These are phyloP conservation scores for Termitomyces heimii DNA, from an alignment of 768 basidiomycete genomes.

Conservation along the genomic window DNA sequence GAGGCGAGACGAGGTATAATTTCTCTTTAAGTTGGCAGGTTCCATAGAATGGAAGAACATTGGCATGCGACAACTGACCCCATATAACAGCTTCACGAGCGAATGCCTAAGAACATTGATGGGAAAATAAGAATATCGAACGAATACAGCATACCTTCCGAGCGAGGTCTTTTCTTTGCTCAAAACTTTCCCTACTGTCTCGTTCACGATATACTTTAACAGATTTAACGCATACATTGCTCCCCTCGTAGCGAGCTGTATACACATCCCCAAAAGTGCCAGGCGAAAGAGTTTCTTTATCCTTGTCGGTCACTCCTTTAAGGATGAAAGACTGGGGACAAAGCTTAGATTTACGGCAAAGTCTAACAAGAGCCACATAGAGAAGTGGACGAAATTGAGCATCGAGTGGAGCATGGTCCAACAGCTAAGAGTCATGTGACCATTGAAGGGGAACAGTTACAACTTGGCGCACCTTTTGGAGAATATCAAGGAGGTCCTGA, in stretches of 20 bases:
- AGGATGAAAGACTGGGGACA: constrained; percentile 21
- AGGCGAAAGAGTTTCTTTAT: not conserved
- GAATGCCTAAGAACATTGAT: constrained; percentile 15
- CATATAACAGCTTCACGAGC: not conserved
- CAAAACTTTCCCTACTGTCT: not conserved
- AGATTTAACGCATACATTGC: constrained; percentile 17
- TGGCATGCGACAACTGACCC: not conserved
- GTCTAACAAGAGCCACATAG: constrained; percentile 15
- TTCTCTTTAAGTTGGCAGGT: constrained; percentile 18
- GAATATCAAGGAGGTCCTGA: constrained; percentile 16
- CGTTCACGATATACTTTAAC: not conserved
- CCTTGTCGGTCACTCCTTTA: not conserved
- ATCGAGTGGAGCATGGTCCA: constrained; percentile 12
- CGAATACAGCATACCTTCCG: constrained; percentile 14
- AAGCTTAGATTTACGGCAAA: constrained; percentile 19
- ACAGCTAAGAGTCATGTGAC: constrained; percentile 4
- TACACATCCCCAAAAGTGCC: constrained; percentile 24
- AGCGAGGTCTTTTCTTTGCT: constrained; percentile 9
- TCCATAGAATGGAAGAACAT: constrained; percentile 1
- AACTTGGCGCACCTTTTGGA: constrained; percentile 16
- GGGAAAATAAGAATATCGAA: not conserved
- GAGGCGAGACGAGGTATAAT: constrained; percentile 29
- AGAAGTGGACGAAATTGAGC: constrained; percentile 7
- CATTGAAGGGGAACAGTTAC: not conserved
- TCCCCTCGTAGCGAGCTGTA: constrained; percentile 11